phyloP scores from a whole-genome alignment of 768 basidiomycete genomes.

The Crassisporium funariophilum region DNA sequence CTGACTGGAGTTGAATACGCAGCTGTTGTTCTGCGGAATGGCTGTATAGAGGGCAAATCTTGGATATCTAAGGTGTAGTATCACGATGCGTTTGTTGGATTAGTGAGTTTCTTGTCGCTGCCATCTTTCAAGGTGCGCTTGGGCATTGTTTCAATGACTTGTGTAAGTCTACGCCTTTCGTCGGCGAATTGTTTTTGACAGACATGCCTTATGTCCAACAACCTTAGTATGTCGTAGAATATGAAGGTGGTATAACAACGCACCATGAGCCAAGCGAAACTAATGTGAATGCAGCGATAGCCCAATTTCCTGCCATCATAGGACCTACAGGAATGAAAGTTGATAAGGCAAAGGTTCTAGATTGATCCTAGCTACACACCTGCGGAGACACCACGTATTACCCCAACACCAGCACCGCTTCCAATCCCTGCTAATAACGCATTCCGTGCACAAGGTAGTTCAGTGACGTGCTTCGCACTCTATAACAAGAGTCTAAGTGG shows the following conservation, averaged over 20 bases:
- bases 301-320: slow-evolving; percentile 77
- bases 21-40: background rate
- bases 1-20: slow-evolving; percentile 27
- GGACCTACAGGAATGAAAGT: slow-evolving; percentile 41
- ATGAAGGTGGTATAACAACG: slow-evolving; percentile 23
- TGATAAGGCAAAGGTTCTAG: background rate
- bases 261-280: slow-evolving; percentile 74
- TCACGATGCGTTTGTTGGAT: slow-evolving; percentile 7
- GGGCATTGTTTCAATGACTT: slow-evolving; percentile 63
- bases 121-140: slow-evolving; percentile 48
- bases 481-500: slow-evolving; percentile 17
- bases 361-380: slow-evolving; percentile 45
- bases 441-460: slow-evolving; percentile 77
- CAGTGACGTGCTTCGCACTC: slow-evolving; percentile 63
- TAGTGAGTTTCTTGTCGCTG: slow-evolving; percentile 20
- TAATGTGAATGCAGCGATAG: slow-evolving; percentile 69
- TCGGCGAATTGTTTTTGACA: slow-evolving; percentile 57
- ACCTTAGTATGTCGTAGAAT: background rate
- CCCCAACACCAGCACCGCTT: slow-evolving; percentile 76
- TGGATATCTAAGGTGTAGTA: background rate
- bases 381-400: slow-evolving; percentile 66
- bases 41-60: background rate
- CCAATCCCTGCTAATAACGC: slow-evolving; percentile 78
- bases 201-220: slow-evolving; percentile 49
- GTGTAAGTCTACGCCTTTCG: slow-evolving; percentile 57